These are phyloP conservation scores for Penicillium thymicola DNA, from an alignment of 2,329 filamentous ascomycete genomes.

Conservation along the genomic window DNA sequence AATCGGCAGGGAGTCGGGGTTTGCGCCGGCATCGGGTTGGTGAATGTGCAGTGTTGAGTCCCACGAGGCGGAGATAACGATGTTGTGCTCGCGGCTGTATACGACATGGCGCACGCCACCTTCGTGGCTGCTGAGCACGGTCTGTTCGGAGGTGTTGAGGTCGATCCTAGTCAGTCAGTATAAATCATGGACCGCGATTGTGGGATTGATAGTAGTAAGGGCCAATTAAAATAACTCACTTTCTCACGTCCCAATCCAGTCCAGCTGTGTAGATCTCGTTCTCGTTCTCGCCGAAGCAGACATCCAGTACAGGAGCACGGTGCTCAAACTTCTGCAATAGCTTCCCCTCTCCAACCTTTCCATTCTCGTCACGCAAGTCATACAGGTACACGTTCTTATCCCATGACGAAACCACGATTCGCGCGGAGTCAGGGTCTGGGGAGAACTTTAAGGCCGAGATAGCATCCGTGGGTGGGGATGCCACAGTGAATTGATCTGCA, in stretches of 20 bases:
- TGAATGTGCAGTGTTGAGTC: constrained; percentile 87
- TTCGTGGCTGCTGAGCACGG: constrained; percentile 71
- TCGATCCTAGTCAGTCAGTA: constrained; percentile 55
- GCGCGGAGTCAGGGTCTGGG: constrained; percentile 67
- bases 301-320: constrained; percentile 80
- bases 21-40: constrained; percentile 49
- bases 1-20: constrained; percentile 53
- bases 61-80: constrained; percentile 90
- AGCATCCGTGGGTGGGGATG: constrained; percentile 77
- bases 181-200: constrained; percentile 46
- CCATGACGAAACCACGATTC: constrained; percentile 90
- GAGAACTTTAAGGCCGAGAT: constrained; percentile 86
- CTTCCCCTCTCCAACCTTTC: constrained; percentile 56
- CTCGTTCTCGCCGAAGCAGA: constrained; percentile 82
- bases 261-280: constrained; percentile 82
- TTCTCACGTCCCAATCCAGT: constrained; percentile 80
- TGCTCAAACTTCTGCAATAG: constrained; percentile 74
- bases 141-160: constrained; percentile 68
- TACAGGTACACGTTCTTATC: constrained; percentile 90
- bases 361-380: constrained; percentile 60
- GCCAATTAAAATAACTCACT: constrained; percentile 46
- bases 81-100: constrained; percentile 70
- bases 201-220: constrained; percentile 54
- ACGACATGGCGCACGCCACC: constrained; percentile 79
- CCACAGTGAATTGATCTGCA: constrained; percentile 73